Percentiles rank a stretch among this genome's conserved stretches.
Evolutionary conservation across 352 stramenopile genomes (phyloP).

Genomic region (Globisporangium paddicum): DNA sequence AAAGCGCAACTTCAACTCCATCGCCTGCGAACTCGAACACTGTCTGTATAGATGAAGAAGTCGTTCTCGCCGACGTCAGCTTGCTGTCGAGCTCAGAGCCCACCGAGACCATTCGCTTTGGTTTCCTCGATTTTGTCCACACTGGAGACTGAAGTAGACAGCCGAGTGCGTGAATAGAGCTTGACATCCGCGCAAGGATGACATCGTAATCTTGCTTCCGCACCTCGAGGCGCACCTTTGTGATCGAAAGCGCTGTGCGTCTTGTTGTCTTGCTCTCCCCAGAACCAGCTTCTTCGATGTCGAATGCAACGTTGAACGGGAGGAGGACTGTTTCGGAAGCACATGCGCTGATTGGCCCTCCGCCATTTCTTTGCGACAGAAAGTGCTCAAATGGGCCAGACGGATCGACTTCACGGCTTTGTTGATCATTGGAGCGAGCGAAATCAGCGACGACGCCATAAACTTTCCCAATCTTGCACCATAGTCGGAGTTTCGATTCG

Average conservation of each 20-base stretch:
- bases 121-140: not conserved
- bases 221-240: slow-evolving; percentile 28
- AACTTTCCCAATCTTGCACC: slow-evolving; percentile 44
- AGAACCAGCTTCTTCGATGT: slow-evolving; percentile 21
- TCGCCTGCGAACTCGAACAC: slow-evolving; percentile 35
- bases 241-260: slow-evolving; percentile 18
- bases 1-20: slow-evolving; percentile 45
- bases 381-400: slow-evolving; percentile 30
- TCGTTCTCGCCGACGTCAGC: not conserved
- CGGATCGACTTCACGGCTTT: not conserved
- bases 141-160: slow-evolving; percentile 3
- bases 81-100: not conserved
- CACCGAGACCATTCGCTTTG: not conserved
- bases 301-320: slow-evolving; percentile 43
- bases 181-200: slow-evolving; percentile 7
- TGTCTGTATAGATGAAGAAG: not conserved
- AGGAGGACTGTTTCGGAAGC: slow-evolving; percentile 34
- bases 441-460: slow-evolving; percentile 32
- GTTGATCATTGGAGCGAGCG: not conserved
- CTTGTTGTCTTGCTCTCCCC: slow-evolving; percentile 14
- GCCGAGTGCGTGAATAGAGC: not conserved
- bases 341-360: slow-evolving; percentile 11
- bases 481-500: slow-evolving; percentile 32
- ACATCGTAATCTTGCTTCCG: slow-evolving; percentile 23
- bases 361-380: slow-evolving; percentile 17